A percentile compares a stretch with the other conserved stretches of the same genome.
Conservation (phyloP, 78 protist genomes). For the Dictyostelium brefeldianum region DNA sequence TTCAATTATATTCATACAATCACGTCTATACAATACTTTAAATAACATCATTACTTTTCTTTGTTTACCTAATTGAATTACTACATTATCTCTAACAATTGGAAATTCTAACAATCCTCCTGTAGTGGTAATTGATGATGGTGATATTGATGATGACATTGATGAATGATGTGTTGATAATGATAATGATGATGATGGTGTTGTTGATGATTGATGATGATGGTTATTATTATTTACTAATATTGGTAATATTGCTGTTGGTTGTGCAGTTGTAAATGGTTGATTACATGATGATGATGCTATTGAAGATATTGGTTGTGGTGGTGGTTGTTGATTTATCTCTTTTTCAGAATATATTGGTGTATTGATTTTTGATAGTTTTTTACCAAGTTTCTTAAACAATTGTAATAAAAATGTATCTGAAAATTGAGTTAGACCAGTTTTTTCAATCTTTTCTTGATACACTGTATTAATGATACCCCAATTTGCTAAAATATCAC, state of each 20-base stretch:
- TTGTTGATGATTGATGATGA: background rate
- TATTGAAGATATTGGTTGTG: background rate
- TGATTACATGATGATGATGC: background rate
- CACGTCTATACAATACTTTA: conserved; percentile 21
- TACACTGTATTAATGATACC: conserved; percentile 24
- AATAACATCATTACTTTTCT: conserved; percentile 15
- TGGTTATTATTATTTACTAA: background rate
- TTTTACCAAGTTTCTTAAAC: conserved; percentile 40
- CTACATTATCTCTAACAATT: background rate
- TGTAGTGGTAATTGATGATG: background rate
- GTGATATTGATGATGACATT: background rate
- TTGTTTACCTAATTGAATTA: conserved; percentile 18
- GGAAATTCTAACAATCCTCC: background rate
- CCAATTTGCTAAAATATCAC: conserved; percentile 53
- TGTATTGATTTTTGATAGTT: background rate
- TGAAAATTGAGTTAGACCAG: conserved; percentile 61
- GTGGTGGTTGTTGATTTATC: background rate
- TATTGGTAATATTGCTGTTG: background rate
- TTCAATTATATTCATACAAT: conserved; percentile 16
- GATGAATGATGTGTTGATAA: background rate
- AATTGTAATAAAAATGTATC: conserved; percentile 37
- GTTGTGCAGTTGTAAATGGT: conserved; percentile 1
- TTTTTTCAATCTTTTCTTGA: conserved; percentile 43
- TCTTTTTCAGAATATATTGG: background rate
- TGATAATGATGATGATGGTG: conserved; percentile 1